Percentiles rank a stretch among this genome's conserved stretches.
Conservation (phyloP, 2,329 filamentous ascomycete genomes). For the Alternaria gansuensis region DNA sequence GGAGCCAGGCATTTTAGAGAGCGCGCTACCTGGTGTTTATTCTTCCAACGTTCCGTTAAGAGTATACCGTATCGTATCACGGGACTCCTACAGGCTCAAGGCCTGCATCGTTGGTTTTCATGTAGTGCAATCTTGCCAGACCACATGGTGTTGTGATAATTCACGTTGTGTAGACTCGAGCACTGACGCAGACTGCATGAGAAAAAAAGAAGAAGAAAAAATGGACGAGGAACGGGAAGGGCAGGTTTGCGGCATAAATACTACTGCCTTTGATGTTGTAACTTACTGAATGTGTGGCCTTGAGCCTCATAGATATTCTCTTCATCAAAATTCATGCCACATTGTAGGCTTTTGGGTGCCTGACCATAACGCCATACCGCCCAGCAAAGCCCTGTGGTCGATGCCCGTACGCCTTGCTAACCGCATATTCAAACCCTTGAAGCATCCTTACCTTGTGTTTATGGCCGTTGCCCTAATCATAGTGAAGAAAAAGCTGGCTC, state of each 20-base stretch:
- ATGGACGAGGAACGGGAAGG: not conserved
- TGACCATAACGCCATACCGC: slow-evolving; percentile 9
- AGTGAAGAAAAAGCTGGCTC: slow-evolving; percentile 60
- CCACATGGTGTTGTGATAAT: not conserved
- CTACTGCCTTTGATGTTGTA: slow-evolving; percentile 6
- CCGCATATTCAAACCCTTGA: slow-evolving; percentile 8
- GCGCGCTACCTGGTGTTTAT: slow-evolving; percentile 27
- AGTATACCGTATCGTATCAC: slow-evolving; percentile 45
- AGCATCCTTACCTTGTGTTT: not conserved
- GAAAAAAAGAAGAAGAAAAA: not conserved
- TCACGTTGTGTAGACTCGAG: not conserved
- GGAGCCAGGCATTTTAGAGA: slow-evolving; percentile 4
- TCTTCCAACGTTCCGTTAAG: slow-evolving; percentile 61
- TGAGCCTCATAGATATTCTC: not conserved
- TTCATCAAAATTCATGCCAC: slow-evolving; percentile 13
- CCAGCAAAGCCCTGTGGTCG: slow-evolving; percentile 2
- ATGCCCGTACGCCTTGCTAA: slow-evolving; percentile 25
- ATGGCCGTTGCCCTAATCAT: slow-evolving; percentile 38
- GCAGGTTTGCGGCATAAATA: slow-evolving; percentile 1
- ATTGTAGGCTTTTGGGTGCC: slow-evolving; percentile 10
- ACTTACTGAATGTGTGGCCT: slow-evolving; percentile 10
- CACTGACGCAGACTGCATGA: not conserved
- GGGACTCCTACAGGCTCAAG: slow-evolving; percentile 56
- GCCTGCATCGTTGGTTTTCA: slow-evolving; percentile 56
- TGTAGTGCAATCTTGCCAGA: slow-evolving; percentile 9